Conservation (phyloP, 2,329 filamentous ascomycete species). For the Nectriaceae sp. region DNA sequence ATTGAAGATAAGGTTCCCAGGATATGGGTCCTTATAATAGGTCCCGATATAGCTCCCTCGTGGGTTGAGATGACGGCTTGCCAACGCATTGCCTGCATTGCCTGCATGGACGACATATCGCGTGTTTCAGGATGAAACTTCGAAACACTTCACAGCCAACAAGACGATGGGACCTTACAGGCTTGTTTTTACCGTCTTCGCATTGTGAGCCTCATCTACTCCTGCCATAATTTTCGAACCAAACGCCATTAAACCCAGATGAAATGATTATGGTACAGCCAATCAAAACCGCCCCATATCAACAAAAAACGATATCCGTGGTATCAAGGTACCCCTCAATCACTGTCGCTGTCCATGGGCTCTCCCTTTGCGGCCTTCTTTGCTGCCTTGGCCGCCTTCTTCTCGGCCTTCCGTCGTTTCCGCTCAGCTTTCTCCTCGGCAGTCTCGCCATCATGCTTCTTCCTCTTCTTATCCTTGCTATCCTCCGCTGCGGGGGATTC, state of each 20-base stretch:
- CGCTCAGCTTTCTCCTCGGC: constrained; percentile 66
- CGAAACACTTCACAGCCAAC: too few relatives aligned
- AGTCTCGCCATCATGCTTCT: constrained; percentile 81
- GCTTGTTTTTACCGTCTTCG: constrained; percentile 18
- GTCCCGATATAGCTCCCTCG: too few relatives aligned
- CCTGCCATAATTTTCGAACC: constrained; percentile 32
- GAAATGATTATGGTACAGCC: constrained; percentile 29
- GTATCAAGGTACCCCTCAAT: constrained; percentile 37
- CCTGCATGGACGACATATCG: too few relatives aligned
- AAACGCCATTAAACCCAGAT: constrained; percentile 28
- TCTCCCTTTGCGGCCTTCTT: constrained; percentile 56
- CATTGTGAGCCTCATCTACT: constrained; percentile 32
- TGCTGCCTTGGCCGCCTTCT: constrained; percentile 58
- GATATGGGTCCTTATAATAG: too few relatives aligned
- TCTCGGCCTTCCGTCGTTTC: constrained; percentile 61
- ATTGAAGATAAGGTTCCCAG: too few relatives aligned
- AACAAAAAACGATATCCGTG: constrained; percentile 22
- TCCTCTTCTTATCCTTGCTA: constrained; percentile 67
- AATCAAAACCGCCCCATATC: constrained; percentile 25
- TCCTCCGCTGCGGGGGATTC: constrained; percentile 49
- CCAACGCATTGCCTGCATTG: too few relatives aligned
- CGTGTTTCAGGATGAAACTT: too few relatives aligned
- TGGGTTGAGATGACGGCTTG: too few relatives aligned
- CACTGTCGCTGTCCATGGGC: constrained; percentile 55
- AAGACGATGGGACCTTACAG: too few relatives aligned